Evolutionary conservation across 75 land plant genomes (phyloP).

Genomic region (Picea sitchensis): DNA sequence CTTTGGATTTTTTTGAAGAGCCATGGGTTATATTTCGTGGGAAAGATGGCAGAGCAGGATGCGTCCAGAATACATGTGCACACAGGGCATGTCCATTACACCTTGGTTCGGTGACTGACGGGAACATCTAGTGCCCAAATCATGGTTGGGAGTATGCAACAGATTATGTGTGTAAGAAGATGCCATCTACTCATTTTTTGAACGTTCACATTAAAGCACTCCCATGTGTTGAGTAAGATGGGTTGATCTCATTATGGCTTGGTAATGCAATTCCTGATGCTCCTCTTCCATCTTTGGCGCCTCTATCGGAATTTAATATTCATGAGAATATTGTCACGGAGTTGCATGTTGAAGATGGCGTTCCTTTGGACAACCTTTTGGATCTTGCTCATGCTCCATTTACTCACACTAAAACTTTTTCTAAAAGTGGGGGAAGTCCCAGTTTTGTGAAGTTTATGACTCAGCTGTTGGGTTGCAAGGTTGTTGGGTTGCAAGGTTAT

Average conservation of each 20-base stretch:
- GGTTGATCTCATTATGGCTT: too few species aligned
- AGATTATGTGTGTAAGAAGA: slow-evolving; percentile 88
- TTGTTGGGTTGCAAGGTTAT: too few species aligned
- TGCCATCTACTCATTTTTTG: slow-evolving; percentile 80
- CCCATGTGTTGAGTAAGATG: slow-evolving; percentile 91
- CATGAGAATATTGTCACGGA: slow-evolving; percentile 90
- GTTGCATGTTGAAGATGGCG: slow-evolving; percentile 94
- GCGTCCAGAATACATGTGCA: slow-evolving; percentile 91
- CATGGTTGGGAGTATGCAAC: slow-evolving; percentile 99
- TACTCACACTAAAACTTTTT: too few species aligned
- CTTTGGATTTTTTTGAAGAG: slow-evolving; percentile 93
- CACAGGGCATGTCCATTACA: slow-evolving; percentile 97
- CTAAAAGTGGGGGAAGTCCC: too few species aligned
- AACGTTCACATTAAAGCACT: slow-evolving; percentile 61
- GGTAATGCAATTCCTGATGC: too few species aligned
- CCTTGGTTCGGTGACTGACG: slow-evolving; percentile 83
- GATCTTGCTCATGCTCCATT: slow-evolving; percentile 96
- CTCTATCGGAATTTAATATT: too few species aligned
- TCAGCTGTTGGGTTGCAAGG: slow-evolving; percentile 96
- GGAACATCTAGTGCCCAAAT: slow-evolving; percentile 89
- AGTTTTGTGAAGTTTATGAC: too few species aligned
- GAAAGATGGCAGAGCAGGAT: slow-evolving; percentile 89
- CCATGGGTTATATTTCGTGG: slow-evolving; percentile 95
- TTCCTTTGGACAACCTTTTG: slow-evolving; percentile 81
- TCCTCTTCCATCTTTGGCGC: too few species aligned